Evolutionary conservation across 371 early-diverging fungal genomes (phyloP).

Genomic region (Globomyces sp.): DNA sequence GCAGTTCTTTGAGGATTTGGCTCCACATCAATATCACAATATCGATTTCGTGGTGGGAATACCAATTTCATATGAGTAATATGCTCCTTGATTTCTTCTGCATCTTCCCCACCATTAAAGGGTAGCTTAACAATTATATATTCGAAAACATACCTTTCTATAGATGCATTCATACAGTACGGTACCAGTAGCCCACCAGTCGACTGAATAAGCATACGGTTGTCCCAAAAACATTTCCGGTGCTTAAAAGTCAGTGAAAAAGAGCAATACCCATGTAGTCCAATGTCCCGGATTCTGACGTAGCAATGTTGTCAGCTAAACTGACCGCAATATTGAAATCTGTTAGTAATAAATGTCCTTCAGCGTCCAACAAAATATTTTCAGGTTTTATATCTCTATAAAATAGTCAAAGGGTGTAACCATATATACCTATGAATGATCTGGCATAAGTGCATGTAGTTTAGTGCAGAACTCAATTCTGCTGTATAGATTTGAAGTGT

Average conservation of each 20-base stretch:
- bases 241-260: constrained; percentile 45
- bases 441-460: not conserved
- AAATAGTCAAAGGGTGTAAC: not conserved
- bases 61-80: too few relatives aligned
- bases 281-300: constrained; percentile 5
- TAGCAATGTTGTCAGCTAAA: not conserved
- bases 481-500: not conserved
- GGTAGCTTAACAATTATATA: not conserved
- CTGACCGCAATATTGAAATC: constrained; percentile 44
- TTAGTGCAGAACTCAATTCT: constrained; percentile 3
- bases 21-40: not conserved
- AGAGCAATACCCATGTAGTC: constrained; percentile 1
- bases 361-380: constrained; percentile 37
- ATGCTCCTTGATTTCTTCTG: too few relatives aligned
- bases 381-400: constrained; percentile 55
- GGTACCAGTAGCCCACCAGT: constrained; percentile 97
- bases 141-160: constrained; percentile 6
- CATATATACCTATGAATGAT: constrained; percentile 5
- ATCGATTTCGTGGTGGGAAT: too few relatives aligned
- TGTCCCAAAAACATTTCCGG: constrained; percentile 79
- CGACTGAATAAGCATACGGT: constrained; percentile 87
- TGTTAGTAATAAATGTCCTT: constrained; percentile 55
- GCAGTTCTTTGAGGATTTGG: constrained; percentile 9
- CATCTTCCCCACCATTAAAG: not conserved
- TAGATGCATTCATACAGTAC: constrained; percentile 35